These are phyloP conservation scores for Avena atlantica DNA, from an alignment of 176 grass and related monocot genomes.

Conservation along the genomic window DNA sequence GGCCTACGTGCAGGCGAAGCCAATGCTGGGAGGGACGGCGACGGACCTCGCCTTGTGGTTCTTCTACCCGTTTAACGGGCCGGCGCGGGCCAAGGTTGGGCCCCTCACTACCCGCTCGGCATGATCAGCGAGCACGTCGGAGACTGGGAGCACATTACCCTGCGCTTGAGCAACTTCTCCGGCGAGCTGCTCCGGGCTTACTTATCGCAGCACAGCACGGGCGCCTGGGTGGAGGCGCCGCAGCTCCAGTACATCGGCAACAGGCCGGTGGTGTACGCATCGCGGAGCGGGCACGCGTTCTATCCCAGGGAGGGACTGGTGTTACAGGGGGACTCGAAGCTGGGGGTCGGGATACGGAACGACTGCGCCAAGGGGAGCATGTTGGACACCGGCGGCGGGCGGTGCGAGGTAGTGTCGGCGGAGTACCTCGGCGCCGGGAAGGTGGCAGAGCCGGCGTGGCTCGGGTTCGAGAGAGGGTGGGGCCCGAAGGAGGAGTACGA, in stretches of 20 bases:
- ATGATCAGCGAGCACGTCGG: slow-evolving; percentile 84
- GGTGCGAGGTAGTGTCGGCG: slow-evolving; percentile 66
- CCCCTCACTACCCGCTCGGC: slow-evolving; percentile 53
- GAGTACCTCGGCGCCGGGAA: slow-evolving; percentile 55
- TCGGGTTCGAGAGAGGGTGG: slow-evolving; percentile 76
- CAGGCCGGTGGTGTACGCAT: slow-evolving; percentile 66
- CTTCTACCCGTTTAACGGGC: slow-evolving; percentile 91
- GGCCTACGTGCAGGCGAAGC: slow-evolving; percentile 79
- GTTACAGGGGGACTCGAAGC: slow-evolving; percentile 64
- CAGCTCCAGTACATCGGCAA: slow-evolving; percentile 60
- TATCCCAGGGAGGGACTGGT: slow-evolving; percentile 64
- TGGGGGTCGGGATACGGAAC: slow-evolving; percentile 84
- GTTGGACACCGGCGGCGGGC: slow-evolving; percentile 52
- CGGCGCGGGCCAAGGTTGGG: slow-evolving; percentile 68
- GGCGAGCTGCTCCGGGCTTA: slow-evolving; percentile 68
- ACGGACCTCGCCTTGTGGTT: slow-evolving; percentile 81
- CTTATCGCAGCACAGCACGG: slow-evolving; percentile 71
- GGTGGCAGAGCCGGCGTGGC: slow-evolving; percentile 64
- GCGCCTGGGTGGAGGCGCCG: slow-evolving; percentile 71
- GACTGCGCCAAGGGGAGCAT: slow-evolving; percentile 68
- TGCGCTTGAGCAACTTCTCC: slow-evolving; percentile 83
- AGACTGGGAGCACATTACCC: slow-evolving; percentile 95
- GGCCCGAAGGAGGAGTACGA: slow-evolving; percentile 84
- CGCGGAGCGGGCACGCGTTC: slow-evolving; percentile 74
- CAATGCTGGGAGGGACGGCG: slow-evolving; percentile 79